Evolutionary conservation across 169 alveolate species (phyloP).

Genomic region (Cyclospora cayetanensis): DNA sequence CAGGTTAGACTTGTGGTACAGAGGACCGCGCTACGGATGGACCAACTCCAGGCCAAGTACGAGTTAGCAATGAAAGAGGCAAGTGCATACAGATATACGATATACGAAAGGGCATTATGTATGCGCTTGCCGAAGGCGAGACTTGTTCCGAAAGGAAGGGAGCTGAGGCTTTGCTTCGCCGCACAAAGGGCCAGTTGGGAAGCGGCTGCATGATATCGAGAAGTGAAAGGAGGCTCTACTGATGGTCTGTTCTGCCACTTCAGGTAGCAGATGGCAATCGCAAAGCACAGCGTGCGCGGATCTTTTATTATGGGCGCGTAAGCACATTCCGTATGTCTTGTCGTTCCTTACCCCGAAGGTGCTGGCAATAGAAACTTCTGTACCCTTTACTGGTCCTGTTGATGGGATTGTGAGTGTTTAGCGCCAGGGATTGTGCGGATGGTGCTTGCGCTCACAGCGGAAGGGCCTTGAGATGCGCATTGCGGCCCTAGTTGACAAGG

Average conservation of each 20-base stretch:
- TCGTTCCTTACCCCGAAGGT: too few species aligned
- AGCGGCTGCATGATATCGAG: background rate
- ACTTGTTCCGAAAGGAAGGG: background rate
- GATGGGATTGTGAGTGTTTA: too few species aligned
- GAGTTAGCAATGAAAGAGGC: constrained; percentile 1
- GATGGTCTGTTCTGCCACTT: background rate
- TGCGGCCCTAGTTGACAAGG: background rate
- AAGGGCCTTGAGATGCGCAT: constrained; percentile 8
- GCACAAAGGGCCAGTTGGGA: background rate
- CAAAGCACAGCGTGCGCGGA: constrained; percentile 12
- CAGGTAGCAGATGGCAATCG: background rate
- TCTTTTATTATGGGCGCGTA: background rate
- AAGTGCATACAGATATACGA: background rate
- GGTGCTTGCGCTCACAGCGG: background rate
- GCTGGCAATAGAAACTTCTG: too few species aligned
- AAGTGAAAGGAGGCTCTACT: background rate
- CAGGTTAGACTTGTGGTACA: background rate
- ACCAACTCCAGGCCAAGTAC: background rate
- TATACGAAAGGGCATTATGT: background rate
- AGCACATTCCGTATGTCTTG: too few species aligned
- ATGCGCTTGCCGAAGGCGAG: background rate
- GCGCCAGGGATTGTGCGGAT: background rate
- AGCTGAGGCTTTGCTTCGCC: background rate
- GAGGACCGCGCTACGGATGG: background rate
- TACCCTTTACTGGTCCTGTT: too few species aligned